Evolutionary conservation across 495 filamentous ascomycete genomes (phyloP).

Genomic region (Xanthoparmelia taractica): DNA sequence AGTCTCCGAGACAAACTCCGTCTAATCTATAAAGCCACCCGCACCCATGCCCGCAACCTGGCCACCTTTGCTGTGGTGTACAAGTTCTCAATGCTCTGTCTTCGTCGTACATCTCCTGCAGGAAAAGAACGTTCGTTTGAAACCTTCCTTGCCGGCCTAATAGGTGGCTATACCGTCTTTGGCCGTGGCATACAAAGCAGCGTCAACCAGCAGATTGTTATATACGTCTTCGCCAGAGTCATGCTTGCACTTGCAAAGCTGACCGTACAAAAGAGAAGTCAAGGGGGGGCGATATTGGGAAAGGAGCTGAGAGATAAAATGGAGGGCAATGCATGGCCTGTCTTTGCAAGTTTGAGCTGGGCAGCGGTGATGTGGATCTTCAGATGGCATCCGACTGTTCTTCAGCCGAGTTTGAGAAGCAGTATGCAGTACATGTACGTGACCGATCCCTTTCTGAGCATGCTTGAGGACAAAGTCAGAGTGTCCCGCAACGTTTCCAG

Average conservation of each 20-base stretch:
- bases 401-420: constrained; percentile 83
- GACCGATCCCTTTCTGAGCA: constrained; percentile 9
- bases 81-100: constrained; percentile 66
- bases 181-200: constrained; percentile 69
- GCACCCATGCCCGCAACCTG: constrained; percentile 84
- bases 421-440: constrained; percentile 98
- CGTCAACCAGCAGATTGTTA: constrained; percentile 94
- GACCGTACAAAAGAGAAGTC: constrained; percentile 54
- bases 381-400: constrained; percentile 77
- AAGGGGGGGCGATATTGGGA: constrained; percentile 38
- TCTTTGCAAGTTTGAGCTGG: constrained; percentile 86
- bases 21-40: constrained; percentile 77
- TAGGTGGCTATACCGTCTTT: constrained; percentile 91
- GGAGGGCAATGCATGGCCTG: constrained; percentile 70
- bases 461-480: neutral
- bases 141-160: constrained; percentile 78
- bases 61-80: constrained; percentile 84
- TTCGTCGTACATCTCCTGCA: constrained; percentile 56
- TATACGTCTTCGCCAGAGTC: constrained; percentile 94
- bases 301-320: constrained; percentile 44
- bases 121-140: constrained; percentile 63
- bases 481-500: constrained; percentile 3
- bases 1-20: constrained; percentile 69
- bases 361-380: constrained; percentile 93
- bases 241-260: constrained; percentile 75